Conservation (phyloP, 306 rosid species). For the Clitoria ternatea region DNA sequence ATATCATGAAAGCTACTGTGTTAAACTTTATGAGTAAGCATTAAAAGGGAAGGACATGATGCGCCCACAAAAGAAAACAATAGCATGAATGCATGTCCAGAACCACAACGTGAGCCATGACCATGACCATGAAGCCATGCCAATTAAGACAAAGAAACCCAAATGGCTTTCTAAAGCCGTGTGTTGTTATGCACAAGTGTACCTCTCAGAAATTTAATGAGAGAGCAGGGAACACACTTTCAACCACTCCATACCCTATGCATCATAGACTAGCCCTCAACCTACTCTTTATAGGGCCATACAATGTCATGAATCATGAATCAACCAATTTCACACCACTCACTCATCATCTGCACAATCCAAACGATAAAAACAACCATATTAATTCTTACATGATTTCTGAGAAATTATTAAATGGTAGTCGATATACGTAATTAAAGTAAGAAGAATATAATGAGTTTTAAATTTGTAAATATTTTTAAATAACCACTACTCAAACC, state of each 20-base stretch:
- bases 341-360: slow-evolving; percentile 11
- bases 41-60: slow-evolving; percentile 16
- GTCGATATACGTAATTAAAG: too few relatives aligned
- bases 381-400: too few relatives aligned
- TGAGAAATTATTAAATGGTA: too few relatives aligned
- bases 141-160: background rate
- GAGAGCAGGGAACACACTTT: background rate
- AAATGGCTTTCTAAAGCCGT: too few relatives aligned
- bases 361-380: background rate
- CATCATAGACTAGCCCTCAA: slow-evolving; percentile 4
- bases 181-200: too few relatives aligned
- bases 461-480: too few relatives aligned
- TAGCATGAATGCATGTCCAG: slow-evolving; percentile 19
- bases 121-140: background rate
- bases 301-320: background rate
- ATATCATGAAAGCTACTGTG: background rate
- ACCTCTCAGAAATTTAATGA: background rate
- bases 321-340: slow-evolving; percentile 13
- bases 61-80: slow-evolving; percentile 28
- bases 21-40: background rate
- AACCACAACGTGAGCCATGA: too few relatives aligned
- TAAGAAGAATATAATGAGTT: too few relatives aligned
- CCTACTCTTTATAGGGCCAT: slow-evolving; percentile 22
- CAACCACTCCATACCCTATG: slow-evolving; percentile 19
- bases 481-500: too few relatives aligned